Percentiles rank a stretch among this genome's conserved stretches.
These are phyloP conservation scores for Scheffersomyces cryptocercus DNA, from an alignment of 1,139 yeast genomes.

Conservation along the genomic window DNA sequence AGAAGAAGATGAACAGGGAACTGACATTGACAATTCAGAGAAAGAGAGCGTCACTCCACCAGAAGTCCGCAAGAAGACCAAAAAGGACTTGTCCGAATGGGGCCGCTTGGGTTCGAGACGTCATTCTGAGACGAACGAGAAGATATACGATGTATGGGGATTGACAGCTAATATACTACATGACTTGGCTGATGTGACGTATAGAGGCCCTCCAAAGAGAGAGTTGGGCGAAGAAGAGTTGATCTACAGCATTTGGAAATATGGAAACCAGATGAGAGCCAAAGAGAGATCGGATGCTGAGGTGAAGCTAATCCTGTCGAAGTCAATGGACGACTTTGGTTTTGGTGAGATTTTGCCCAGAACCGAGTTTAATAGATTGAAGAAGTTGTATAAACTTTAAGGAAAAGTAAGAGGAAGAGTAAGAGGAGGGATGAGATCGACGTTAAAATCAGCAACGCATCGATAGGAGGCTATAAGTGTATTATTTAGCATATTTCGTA, in stretches of 20 bases:
- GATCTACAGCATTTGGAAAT: conserved; percentile 53
- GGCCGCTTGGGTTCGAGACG: conserved; percentile 45
- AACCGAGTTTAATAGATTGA: conserved; percentile 44
- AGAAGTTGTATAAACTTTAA: conserved; percentile 38
- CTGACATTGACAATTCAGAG: conserved; percentile 14
- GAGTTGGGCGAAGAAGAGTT: conserved; percentile 67
- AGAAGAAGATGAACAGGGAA: conserved; percentile 42
- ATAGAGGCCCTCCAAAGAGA: conserved; percentile 21
- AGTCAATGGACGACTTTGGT: conserved; percentile 33
- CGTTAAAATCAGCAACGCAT: too few relatives aligned
- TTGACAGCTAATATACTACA: conserved; percentile 82
- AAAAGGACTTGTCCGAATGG: conserved; percentile 28
- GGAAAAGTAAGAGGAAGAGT: background rate
- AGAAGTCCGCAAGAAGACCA: conserved; percentile 7
- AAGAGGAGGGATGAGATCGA: background rate
- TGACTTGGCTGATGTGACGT: conserved; percentile 68
- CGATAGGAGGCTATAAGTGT: too few relatives aligned
- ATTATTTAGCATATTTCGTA: too few relatives aligned
- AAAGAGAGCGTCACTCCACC: conserved; percentile 13
- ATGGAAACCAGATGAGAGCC: conserved; percentile 48
- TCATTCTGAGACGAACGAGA: conserved; percentile 39
- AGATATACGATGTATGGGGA: conserved; percentile 82
- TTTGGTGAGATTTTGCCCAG: conserved; percentile 54
- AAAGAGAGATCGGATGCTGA: conserved; percentile 38
- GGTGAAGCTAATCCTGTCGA: conserved; percentile 34